Base-by-base conservation (phyloP, 371 early-diverging fungal species). In the Zancudomyces culisetae region DNA sequence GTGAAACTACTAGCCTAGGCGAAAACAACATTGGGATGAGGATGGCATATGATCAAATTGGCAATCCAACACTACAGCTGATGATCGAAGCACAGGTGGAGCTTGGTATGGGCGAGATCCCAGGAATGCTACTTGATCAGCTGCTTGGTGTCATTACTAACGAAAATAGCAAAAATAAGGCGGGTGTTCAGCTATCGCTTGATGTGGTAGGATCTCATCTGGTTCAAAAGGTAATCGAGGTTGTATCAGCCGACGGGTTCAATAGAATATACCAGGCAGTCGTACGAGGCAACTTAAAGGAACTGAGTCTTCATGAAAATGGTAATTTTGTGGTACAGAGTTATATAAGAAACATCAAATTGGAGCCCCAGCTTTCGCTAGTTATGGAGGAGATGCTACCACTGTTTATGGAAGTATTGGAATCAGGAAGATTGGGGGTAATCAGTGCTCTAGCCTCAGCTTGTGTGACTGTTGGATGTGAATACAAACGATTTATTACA, bases 321-420 rank as follows among this genome's bases (percentile, higher is more conserved):
- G 73, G 80, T 57, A 89, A 89, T 60, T 87, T 82, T 72, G 85
- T 85, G 1, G 76, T 89, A 22, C 90, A 89, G 66, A 64, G 75
- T 27, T 59, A 85, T 55, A 68, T 87, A 30, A 63, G 68, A 22
- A 62, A 76, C 46, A 79, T 72, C 27, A 72, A 76, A 45, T 77
- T 64, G 35, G 61, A 63, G 3, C 61, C 67, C 1, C 84, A 84
- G 58, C 61, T 84, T 1, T 64, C 69, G 26, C 63, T 70, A 43
- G 71, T 86, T 62, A 62, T 81, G 20, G 68, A 70, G 2, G 79
- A 79, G 43, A 55, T 79, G 10, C 56, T 63, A 27, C 70, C 73
- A 1, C 61, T 69, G 8, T 70, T 83, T 52, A 73, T 70, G n/a
- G 64, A 69, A 20, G 58, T 80, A 20, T 54, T 83, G 49, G 71